These are phyloP conservation scores for Heracleum sosnowskyi DNA, from an alignment of 129 eudicot genomes.

Conservation along the genomic window DNA sequence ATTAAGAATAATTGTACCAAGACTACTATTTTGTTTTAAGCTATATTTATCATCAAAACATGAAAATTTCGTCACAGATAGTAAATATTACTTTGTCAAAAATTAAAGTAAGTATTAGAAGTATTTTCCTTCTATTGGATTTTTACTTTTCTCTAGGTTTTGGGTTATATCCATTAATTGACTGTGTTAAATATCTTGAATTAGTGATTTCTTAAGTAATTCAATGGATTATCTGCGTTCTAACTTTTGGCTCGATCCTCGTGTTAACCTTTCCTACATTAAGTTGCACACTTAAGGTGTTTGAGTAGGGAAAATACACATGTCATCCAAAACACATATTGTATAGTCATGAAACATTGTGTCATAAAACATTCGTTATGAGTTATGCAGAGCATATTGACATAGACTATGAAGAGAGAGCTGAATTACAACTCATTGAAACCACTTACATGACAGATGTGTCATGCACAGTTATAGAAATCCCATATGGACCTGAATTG, in stretches of 20 bases:
- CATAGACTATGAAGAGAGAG: neutral
- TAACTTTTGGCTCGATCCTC: too few relatives aligned
- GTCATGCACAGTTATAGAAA: too few relatives aligned
- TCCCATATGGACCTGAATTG: neutral
- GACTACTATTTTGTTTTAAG: too few relatives aligned
- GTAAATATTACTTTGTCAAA: too few relatives aligned
- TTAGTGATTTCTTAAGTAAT: neutral
- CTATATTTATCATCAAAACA: neutral
- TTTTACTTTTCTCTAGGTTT: neutral
- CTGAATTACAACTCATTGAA: neutral
- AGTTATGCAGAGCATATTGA: neutral
- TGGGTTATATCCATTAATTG: neutral
- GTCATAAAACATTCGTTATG: neutral
- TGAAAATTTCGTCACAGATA: neutral
- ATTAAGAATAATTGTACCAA: too few relatives aligned
- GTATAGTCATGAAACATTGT: neutral
- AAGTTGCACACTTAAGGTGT: neutral
- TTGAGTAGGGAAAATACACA: neutral
- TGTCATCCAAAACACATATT: neutral
- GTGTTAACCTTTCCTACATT: neutral
- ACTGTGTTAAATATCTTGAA: too few relatives aligned
- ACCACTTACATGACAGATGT: neutral
- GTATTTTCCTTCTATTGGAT: neutral
- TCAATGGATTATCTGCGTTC: neutral
- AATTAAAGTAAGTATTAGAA: too few relatives aligned